phyloP scores from a whole-genome alignment of 2,329 filamentous ascomycete genomes.

The Penicillium rolfsii region DNA sequence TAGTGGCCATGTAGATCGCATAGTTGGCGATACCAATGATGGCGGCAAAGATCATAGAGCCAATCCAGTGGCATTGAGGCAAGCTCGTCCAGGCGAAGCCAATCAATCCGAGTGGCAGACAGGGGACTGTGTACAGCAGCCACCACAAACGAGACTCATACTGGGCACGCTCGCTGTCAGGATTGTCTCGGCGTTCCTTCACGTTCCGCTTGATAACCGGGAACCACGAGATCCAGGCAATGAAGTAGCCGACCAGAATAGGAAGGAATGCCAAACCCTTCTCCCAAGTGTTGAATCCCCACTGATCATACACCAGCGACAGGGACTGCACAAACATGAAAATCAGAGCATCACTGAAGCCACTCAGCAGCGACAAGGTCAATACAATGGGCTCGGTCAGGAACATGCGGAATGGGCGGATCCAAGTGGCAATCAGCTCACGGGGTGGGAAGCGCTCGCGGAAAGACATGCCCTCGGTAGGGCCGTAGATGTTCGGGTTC shows the following conservation, averaged over 20 bases:
- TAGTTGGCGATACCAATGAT: constrained; percentile 68
- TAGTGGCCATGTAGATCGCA: constrained; percentile 67
- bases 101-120: constrained; percentile 63
- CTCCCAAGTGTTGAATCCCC: constrained; percentile 57
- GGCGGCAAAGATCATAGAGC: constrained; percentile 61
- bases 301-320: constrained; percentile 61
- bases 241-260: constrained; percentile 60
- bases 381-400: constrained; percentile 67
- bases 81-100: constrained; percentile 65
- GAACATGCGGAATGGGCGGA: constrained; percentile 67
- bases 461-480: constrained; percentile 69
- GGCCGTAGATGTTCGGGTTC: constrained; percentile 67
- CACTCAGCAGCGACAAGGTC: constrained; percentile 62
- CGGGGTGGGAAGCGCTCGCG: constrained; percentile 60
- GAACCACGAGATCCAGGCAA: constrained; percentile 62
- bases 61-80: constrained; percentile 63
- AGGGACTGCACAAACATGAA: constrained; percentile 70
- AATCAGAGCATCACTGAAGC: constrained; percentile 67
- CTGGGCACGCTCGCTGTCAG: constrained; percentile 60
- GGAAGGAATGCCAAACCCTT: constrained; percentile 60
- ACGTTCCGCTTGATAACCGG: constrained; percentile 57
- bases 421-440: constrained; percentile 62
- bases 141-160: constrained; percentile 67
- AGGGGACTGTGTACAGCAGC: constrained; percentile 63
- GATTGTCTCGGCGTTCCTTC: constrained; percentile 50